Percentiles rank a stretch among this genome's conserved stretches.
Conservation (phyloP, 306 rosid species). For the Ziziphus jujuba region DNA sequence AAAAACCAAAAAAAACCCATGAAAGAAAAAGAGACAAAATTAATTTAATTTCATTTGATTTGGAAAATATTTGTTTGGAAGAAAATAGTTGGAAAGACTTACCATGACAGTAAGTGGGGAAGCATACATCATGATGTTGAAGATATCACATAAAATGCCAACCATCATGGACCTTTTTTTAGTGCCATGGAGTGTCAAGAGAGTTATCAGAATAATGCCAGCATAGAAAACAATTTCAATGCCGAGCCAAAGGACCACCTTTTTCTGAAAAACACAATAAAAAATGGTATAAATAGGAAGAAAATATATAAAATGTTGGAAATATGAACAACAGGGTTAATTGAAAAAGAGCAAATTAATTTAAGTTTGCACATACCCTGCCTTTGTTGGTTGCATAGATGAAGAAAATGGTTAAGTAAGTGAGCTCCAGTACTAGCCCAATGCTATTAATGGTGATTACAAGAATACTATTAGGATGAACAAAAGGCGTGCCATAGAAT, state of each 20-base stretch:
- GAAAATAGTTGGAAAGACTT: neutral
- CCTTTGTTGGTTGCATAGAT: constrained; percentile 38
- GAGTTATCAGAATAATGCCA: constrained; percentile 32
- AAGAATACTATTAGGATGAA: constrained; percentile 53
- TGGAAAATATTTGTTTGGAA: neutral
- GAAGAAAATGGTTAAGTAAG: constrained; percentile 50
- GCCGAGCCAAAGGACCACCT: neutral
- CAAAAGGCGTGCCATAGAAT: constrained; percentile 62
- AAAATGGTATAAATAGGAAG: too few relatives aligned
- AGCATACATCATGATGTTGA: constrained; percentile 57
- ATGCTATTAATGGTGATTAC: constrained; percentile 52
- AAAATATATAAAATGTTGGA: too few relatives aligned
- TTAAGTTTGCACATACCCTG: constrained; percentile 31
- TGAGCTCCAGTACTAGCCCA: constrained; percentile 51
- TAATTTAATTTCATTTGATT: neutral
- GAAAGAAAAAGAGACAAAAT: neutral
- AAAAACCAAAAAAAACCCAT: neutral
- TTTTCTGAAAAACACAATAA: neutral
- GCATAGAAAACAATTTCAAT: constrained; percentile 30
- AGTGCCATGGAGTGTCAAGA: constrained; percentile 34
- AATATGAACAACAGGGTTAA: too few relatives aligned
- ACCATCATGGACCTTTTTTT: constrained; percentile 46
- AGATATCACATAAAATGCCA: constrained; percentile 52
- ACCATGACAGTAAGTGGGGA: constrained; percentile 76
- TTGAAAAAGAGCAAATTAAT: too few relatives aligned